Evolutionary conservation across 2,329 filamentous ascomycete species (phyloP).

Genomic region (Cladophialophora bantiana): DNA sequence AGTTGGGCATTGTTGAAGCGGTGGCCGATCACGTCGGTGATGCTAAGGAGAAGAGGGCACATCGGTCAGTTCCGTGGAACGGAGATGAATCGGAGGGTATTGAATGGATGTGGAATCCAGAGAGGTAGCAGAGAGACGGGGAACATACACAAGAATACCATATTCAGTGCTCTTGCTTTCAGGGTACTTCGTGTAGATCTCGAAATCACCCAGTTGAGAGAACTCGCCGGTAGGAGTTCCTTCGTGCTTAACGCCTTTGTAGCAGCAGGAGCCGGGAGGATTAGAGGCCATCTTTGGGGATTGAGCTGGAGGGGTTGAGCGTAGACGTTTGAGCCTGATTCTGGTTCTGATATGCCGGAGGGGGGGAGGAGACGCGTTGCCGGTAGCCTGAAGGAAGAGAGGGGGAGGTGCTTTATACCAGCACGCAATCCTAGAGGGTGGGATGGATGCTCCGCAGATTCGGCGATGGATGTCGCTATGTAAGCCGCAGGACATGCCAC

Average conservation of each 20-base stretch:
- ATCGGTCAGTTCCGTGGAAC: background rate
- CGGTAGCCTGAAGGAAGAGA: background rate
- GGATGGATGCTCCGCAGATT: background rate
- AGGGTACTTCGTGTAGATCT: slow-evolving; percentile 64
- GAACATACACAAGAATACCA: slow-evolving; percentile 59
- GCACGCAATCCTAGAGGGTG: background rate
- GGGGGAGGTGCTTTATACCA: background rate
- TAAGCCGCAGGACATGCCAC: background rate
- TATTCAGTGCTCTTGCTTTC: slow-evolving; percentile 60
- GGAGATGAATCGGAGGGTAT: background rate
- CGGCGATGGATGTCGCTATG: background rate
- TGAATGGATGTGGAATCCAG: too few species aligned
- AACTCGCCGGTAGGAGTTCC: slow-evolving; percentile 57
- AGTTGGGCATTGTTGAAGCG: slow-evolving; percentile 65
- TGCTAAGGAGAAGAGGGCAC: slow-evolving; percentile 25
- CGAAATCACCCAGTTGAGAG: slow-evolving; percentile 56
- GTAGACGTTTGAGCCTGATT: background rate
- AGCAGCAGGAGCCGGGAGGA: slow-evolving; percentile 50
- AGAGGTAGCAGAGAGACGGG: background rate
- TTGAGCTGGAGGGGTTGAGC: background rate
- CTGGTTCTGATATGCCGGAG: background rate
- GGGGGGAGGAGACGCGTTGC: background rate
- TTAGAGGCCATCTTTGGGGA: slow-evolving; percentile 58
- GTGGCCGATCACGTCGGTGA: slow-evolving; percentile 67
- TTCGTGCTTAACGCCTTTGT: slow-evolving; percentile 56